phyloP scores from a whole-genome alignment of 1,284 basidiomycete genomes.

The Chiua sp. region DNA sequence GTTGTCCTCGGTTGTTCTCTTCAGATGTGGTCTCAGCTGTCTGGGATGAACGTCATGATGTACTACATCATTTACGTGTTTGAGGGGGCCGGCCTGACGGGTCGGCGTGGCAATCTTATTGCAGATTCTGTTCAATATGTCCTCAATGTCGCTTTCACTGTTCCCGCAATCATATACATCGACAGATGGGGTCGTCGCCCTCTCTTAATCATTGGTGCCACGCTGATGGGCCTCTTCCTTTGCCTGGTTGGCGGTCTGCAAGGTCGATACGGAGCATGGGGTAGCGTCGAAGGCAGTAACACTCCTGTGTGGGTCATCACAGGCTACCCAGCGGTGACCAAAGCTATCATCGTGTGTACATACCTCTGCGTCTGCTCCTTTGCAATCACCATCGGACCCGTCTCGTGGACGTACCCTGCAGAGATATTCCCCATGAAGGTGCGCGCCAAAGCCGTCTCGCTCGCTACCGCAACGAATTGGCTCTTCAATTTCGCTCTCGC shows the following conservation, averaged over 20 bases:
- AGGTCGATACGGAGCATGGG: slow-evolving; percentile 70
- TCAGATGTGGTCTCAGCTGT: slow-evolving; percentile 71
- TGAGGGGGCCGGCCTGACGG: slow-evolving; percentile 76
- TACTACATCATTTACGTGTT: slow-evolving; percentile 83
- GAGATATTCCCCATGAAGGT: slow-evolving; percentile 74
- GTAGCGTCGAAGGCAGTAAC: slow-evolving; percentile 4
- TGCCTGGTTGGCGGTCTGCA: slow-evolving; percentile 80
- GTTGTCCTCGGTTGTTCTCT: slow-evolving; percentile 61
- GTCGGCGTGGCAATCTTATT: slow-evolving; percentile 71
- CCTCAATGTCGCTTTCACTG: slow-evolving; percentile 71
- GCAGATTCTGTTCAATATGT: slow-evolving; percentile 82
- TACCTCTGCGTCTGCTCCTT: slow-evolving; percentile 79
- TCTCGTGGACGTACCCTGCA: slow-evolving; percentile 72
- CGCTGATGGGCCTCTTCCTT: slow-evolving; percentile 77
- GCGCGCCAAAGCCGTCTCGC: slow-evolving; percentile 74
- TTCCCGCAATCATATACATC: slow-evolving; percentile 79
- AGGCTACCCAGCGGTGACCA: slow-evolving; percentile 60
- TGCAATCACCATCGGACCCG: slow-evolving; percentile 78
- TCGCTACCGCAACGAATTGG: slow-evolving; percentile 71
- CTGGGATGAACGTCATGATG: slow-evolving; percentile 78
- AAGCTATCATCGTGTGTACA: slow-evolving; percentile 75
- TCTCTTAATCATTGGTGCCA: slow-evolving; percentile 67
- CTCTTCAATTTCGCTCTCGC: slow-evolving; percentile 76
- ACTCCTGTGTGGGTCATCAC: slow-evolving; percentile 64
- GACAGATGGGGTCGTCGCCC: slow-evolving; percentile 83